Base-by-base conservation (phyloP, 176 grass and related monocot species). In the Themeda triandra region DNA sequence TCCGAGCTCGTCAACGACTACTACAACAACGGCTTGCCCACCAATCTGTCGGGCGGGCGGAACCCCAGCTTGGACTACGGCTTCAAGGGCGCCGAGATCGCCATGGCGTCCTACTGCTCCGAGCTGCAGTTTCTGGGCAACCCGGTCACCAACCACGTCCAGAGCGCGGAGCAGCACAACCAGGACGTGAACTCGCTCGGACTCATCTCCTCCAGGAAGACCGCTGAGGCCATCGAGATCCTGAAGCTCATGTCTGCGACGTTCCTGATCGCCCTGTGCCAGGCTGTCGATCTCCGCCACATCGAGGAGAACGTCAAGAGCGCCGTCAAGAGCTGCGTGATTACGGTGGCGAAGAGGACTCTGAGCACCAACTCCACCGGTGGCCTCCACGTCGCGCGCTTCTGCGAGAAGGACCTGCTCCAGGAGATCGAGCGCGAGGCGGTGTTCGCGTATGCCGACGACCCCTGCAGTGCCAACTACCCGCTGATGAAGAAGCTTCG, bases 1-100 rank as follows among this genome's bases (percentile, higher is more conserved):
- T 95, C 93, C 0, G 93, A 95, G 86, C 93, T 95, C 19, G 90
- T 92, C 40, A 95, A 95, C 23, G 93, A 95, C 69, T 95, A 85
- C 66, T 95, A 92, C 88, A 95, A 95, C 93, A 95, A 95, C 6
- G 93, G 90, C 13, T 42, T 95, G 27, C 93, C 93, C 0, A 92
- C 93, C 27, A 95, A 95, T 81, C 86, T 95, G 54, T 92, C 90
- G 7, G 93, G 93, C 4, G 88, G 93, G 10, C 90, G 90, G 42
- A 92, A 95, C 23, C 93, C 93, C 2, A 95, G 93, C 80, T 63
- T 95, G 80, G 93, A 95, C 80, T 95, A 95, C 32, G 93, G 93
- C 0, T 95, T 95, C 62, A 95, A 95, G 88, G 93, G 93, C 23
- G 90, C 93, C 5, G 90, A 95, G 90, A 92, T 95, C 8, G 93